phyloP scores from a whole-genome alignment of 1,139 yeast species.

The Taphrina communis region DNA sequence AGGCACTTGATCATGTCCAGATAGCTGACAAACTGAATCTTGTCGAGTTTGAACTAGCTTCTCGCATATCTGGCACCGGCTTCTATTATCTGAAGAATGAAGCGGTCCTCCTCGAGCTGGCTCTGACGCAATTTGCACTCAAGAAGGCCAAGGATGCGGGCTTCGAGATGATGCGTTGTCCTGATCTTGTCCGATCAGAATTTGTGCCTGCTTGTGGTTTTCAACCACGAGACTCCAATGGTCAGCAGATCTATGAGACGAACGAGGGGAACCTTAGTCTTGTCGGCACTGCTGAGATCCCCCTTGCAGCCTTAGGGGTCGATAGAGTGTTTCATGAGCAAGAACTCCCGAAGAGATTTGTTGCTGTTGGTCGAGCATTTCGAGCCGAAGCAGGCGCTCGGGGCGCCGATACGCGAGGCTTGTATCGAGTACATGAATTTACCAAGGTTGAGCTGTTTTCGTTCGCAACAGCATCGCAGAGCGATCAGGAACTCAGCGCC shows the following conservation, averaged over 20 bases:
- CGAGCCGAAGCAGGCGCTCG: conserved; percentile 98
- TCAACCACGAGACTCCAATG: conserved; percentile 89
- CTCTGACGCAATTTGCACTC: conserved; percentile 79
- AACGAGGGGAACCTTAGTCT: conserved; percentile 63
- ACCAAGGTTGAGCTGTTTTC: conserved; percentile 94
- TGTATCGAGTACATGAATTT: conserved; percentile 95
- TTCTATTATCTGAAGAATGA: conserved; percentile 87
- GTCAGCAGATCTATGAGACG: conserved; percentile 75
- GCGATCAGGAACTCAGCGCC: conserved; percentile 60
- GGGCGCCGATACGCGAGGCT: conserved; percentile 89
- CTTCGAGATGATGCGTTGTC: conserved; percentile 76
- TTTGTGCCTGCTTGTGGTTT: conserved; percentile 90
- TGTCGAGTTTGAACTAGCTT: conserved; percentile 72
- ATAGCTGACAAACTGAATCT: conserved; percentile 69
- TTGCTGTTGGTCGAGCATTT: conserved; percentile 85
- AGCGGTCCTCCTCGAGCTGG: conserved; percentile 89
- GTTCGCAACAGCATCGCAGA: conserved; percentile 59
- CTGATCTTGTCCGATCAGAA: conserved; percentile 80
- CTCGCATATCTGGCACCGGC: conserved; percentile 80
- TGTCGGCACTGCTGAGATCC: conserved; percentile 95
- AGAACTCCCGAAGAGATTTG: conserved; percentile 63
- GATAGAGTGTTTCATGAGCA: conserved; percentile 54
- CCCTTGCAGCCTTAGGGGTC: conserved; percentile 73
- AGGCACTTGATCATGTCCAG: conserved; percentile 63
- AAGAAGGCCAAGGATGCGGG: conserved; percentile 69